These are phyloP conservation scores for Sporobolomyces phaffii DNA, from an alignment of 768 basidiomycete species.

Conservation along the genomic window DNA sequence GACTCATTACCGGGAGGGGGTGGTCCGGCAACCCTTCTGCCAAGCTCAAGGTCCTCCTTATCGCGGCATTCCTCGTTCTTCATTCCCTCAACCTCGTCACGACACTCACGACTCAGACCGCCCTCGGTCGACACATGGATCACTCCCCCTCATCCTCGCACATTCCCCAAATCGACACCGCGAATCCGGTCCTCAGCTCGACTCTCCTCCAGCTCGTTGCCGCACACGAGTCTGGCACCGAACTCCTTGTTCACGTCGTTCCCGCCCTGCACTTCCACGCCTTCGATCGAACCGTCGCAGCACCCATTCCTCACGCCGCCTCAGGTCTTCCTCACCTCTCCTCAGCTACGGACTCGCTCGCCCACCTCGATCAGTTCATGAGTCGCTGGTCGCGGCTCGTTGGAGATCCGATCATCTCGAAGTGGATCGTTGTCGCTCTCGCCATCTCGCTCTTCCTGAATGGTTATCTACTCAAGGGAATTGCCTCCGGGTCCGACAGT, in stretches of 20 bases:
- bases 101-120: conserved; percentile 68
- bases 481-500: conserved; percentile 47
- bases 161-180: conserved; percentile 62
- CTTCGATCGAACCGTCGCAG: conserved; percentile 42
- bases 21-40: conserved; percentile 68
- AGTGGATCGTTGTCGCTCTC: conserved; percentile 87
- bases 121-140: conserved; percentile 52
- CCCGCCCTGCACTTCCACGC: conserved; percentile 59
- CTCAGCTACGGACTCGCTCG: conserved; percentile 30
- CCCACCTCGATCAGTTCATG: conserved; percentile 72
- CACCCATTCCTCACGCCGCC: background rate
- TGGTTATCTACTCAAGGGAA: conserved; percentile 77
- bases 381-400: conserved; percentile 81
- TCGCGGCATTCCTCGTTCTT: conserved; percentile 81
- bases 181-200: conserved; percentile 56
- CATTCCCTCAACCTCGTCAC: conserved; percentile 90
- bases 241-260: conserved; percentile 57
- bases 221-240: conserved; percentile 41
- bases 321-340: conserved; percentile 37
- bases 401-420: conserved; percentile 85
- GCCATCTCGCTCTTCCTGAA: conserved; percentile 82
- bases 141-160: conserved; percentile 43
- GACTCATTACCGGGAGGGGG: conserved; percentile 34
- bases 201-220: conserved; percentile 59
- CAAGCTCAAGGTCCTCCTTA: conserved; percentile 79